Base-by-base conservation (phyloP, 768 basidiomycete species). In the Postia placenta region DNA sequence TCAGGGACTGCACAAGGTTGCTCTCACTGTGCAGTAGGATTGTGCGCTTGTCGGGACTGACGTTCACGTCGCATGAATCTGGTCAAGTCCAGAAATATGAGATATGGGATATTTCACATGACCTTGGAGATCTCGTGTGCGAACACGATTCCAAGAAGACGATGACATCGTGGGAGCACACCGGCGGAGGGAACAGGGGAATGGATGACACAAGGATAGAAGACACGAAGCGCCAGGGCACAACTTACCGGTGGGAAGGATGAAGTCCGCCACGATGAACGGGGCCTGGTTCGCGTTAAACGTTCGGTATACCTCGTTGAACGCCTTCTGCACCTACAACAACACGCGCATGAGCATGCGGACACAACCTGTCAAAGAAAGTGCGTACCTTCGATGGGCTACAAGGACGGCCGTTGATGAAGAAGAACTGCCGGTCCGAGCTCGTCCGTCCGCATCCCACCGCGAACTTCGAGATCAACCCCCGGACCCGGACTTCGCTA, bases 41-140 rank as follows among this genome's bases (percentile, higher is more conserved):
- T 0, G 92, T 94, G n/a, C 95, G 78, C 61, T 98, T 99, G 69
- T 98, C 96, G 0, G 96, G 95, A 53, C 84, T 90, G 51, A 98
- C 88, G 53, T 99, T 99, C 60, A 99, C 82, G 61, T 99, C 96
- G 58, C 81, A 89, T 0, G 80, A 71, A 49, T 83, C 91, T 93
- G 53, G 17, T 1, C 1, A 11, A 20, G n/a, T 22, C 6, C 27
- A 5, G 9, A 33, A 33, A 33, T 7, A 15, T 7, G 15, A 7
- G 30, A 15, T 33, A 33, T 33, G 39, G 17, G n/a, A 17, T 17
- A 9, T 41, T 17, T 41, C 22, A 23, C 22, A 41, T 23, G 7
- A 6, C 22, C 9, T 41, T 41, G 7, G 11, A 19, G 6, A 23
- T 33, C 30, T 15, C 30, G 9, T 33, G 7, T 15, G 15, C 7